Base-by-base conservation (phyloP, 2,329 filamentous ascomycete genomes). In the Aspergillus novofumigatus region DNA sequence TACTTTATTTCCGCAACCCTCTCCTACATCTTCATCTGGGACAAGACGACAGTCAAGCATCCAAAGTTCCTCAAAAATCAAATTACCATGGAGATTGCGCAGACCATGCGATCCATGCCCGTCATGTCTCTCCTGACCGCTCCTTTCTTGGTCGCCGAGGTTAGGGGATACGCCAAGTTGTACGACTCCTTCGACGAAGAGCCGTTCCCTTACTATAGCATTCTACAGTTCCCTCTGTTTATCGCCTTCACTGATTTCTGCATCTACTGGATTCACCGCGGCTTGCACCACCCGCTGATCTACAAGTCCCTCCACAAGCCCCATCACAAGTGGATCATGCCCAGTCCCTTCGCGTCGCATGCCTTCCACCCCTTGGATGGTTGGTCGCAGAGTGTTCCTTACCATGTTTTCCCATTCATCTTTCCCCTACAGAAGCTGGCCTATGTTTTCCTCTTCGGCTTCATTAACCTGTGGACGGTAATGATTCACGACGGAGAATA, bases 251-350 rank as follows among this genome's bases (percentile, higher is more conserved):
- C 92, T 78, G 92, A 96, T 77, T 88, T 88, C 74, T 86, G 83
- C 78, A 92, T 96, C 78, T 96, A 96, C 82, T 91, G 89, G 83
- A 93, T 95, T 68, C 92, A 96, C 79, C 88, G 92, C 56, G 88
- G 85, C 56, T 83, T 95, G 60, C 92, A 96, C 77, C 87, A 92
- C 75, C 90, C 90, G 17, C 70, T 77, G 49, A 72, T 94, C 65
- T 97, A 97, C 84, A 95, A 92, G 80, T 81, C 81, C 64, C 82
- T 97, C 51, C 93, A 97, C 84, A 97, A 97, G 85, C 88, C 92
- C 64, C 93, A 97, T 78, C 93, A 97, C 86, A 97, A 96, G 81
- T 97, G 93, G 93, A 97, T 97, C 77, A 95, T 97, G 91, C 93
- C 93, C 3, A 96, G 91, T 3, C 93, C 93, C 0, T 97, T 86